Conservation (phyloP, 140 eudicot genomes). For the Oenanthe javanica region DNA sequence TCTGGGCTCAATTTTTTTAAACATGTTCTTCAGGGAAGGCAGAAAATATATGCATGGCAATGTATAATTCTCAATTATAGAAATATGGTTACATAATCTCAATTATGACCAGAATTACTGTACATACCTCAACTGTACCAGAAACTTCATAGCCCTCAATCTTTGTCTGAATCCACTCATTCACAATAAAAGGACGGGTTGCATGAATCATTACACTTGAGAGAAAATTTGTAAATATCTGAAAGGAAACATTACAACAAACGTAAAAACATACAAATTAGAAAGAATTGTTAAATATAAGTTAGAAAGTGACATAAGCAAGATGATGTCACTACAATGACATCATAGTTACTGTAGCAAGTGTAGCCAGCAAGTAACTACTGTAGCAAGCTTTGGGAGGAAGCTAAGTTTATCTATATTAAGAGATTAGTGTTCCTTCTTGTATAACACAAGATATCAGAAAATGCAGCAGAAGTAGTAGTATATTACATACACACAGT, state of each 20-base stretch:
- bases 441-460: too few relatives aligned
- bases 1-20: not conserved
- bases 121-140: slow-evolving; percentile 94
- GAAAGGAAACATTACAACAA: slow-evolving; percentile 16
- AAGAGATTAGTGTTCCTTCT: too few relatives aligned
- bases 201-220: slow-evolving; percentile 98
- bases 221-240: slow-evolving; percentile 92
- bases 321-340: too few relatives aligned
- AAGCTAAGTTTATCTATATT: too few relatives aligned
- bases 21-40: not conserved
- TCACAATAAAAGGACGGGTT: slow-evolving; percentile 79
- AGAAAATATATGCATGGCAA: not conserved
- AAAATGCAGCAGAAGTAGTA: too few relatives aligned
- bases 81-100: not conserved
- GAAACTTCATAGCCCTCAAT: slow-evolving; percentile 97
- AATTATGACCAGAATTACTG: not conserved
- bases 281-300: not conserved
- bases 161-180: slow-evolving; percentile 94
- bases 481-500: too few relatives aligned
- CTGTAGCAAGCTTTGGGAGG: too few relatives aligned
- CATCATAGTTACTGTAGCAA: too few relatives aligned
- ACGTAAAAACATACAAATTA: not conserved
- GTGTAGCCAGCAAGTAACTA: too few relatives aligned
- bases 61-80: not conserved
- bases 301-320: too few relatives aligned